Evolutionary conservation across 768 basidiomycete species (phyloP), one percentile per base, ranked within the genome.

Genomic region (Lactarius akahatsu): DNA sequence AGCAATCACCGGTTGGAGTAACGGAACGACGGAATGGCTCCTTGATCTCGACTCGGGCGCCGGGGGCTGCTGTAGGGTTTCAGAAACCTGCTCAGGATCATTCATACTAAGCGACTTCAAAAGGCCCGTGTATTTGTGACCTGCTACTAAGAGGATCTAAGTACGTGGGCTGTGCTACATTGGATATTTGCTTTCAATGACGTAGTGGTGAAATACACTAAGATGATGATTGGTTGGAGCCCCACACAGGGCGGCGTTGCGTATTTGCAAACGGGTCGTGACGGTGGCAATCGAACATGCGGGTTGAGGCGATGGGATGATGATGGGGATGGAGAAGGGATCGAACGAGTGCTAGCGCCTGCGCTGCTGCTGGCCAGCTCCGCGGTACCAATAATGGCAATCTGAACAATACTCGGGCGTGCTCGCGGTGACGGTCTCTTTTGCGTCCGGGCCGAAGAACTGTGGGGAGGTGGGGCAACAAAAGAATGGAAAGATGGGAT

Each of bases 361-460:
- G 58, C 69, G 68, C 64, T 68, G 68, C 60, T 64, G 67, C 57
- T 65, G 61, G n/a, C 71, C 67, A 13, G 59, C 26, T 41, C 71
- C 68, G 56, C 71, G 65, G 59, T 71, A 78, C 72, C 71, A 75
- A 52, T 75, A 72, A 59, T 70, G 69, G 67, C 77, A 78, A 52
- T 72, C 67, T 54, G 71, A 65, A 69, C 77, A 78, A 61, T 76
- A 78, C 0, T 83, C 84, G 63, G 77, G 73, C 2, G 82, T 86
- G 57, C 76, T 75, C 28, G 76, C 71, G 0, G 83, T 84, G 65
- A 90, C 80, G 3, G 78, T 85, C 74, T 93, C 89, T 62, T 80
- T 82, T 52, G 77, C 77, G 71, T 92, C 91, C 1, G 91, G 91
- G 26, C 89, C 89, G 70, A 82, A 80, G 73, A 87, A 90, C 91